Conservation (phyloP, 2,329 filamentous ascomycete species). For the Calonectria fujianensis region DNA sequence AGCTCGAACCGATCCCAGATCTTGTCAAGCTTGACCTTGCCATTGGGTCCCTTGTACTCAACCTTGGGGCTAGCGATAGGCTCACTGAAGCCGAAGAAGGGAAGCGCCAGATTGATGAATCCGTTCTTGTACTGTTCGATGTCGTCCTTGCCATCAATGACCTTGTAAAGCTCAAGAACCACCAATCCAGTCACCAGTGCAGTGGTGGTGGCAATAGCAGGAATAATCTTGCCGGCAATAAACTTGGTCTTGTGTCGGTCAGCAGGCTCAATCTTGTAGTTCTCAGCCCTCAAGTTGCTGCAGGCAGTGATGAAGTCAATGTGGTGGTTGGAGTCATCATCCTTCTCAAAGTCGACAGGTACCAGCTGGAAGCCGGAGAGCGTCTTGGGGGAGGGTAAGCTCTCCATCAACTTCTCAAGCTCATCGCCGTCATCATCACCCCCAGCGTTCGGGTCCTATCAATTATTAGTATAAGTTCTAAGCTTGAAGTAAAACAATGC, state of each 20-base stretch:
- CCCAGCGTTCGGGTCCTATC: slow-evolving; percentile 85
- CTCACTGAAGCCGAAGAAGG: slow-evolving; percentile 99
- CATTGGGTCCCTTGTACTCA: slow-evolving; percentile 86
- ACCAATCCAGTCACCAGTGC: slow-evolving; percentile 96
- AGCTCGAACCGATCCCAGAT: slow-evolving; percentile 99
- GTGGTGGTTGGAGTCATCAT: slow-evolving; percentile 97
- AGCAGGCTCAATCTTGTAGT: slow-evolving; percentile 96
- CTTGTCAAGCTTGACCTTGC: slow-evolving; percentile 91
- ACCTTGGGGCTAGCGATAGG: slow-evolving; percentile 96
- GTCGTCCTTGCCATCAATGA: slow-evolving; percentile 96
- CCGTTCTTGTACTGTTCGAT: slow-evolving; percentile 99
- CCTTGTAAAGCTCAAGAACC: slow-evolving; percentile 94
- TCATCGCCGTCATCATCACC: slow-evolving; percentile 84
- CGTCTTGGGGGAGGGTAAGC: slow-evolving; percentile 85
- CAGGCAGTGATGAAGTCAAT: slow-evolving; percentile 99
- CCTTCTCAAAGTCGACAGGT: slow-evolving; percentile 98
- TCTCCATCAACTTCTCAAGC: slow-evolving; percentile 81
- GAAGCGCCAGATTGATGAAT: slow-evolving; percentile 95
- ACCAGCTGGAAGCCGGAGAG: slow-evolving; percentile 91
- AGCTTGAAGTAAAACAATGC: not conserved
- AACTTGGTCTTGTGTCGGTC: slow-evolving; percentile 99
- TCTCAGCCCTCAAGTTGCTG: slow-evolving; percentile 96
- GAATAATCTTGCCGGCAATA: slow-evolving; percentile 99
- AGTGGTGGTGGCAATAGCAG: slow-evolving; percentile 97
- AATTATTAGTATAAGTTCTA: slow-evolving; percentile 34